Evolutionary conservation across 1,284 basidiomycete genomes (phyloP).

Genomic region (Marasmius sp.): DNA sequence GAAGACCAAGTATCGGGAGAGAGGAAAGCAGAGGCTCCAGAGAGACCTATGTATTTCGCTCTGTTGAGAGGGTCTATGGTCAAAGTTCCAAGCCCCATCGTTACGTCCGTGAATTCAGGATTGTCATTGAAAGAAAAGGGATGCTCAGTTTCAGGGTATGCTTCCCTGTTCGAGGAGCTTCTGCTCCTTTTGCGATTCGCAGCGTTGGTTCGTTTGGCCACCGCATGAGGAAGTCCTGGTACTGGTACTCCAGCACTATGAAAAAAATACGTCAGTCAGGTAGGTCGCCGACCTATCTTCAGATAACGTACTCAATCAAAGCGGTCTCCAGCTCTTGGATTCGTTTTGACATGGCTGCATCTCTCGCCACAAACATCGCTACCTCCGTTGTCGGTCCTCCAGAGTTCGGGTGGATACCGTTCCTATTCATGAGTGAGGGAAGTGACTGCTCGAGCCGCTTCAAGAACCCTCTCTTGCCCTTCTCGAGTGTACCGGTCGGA

Average conservation of each 20-base stretch:
- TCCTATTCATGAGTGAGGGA: constrained; percentile 11
- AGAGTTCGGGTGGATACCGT: constrained; percentile 4
- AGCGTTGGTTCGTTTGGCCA: constrained; percentile 1
- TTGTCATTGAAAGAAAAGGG: background rate
- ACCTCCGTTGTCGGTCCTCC: constrained; percentile 19
- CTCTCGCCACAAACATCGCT: constrained; percentile 24
- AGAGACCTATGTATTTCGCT: constrained; percentile 22
- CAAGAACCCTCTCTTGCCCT: constrained; percentile 24
- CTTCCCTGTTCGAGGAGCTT: background rate
- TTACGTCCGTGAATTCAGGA: constrained; percentile 14
- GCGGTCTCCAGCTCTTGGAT: constrained; percentile 24
- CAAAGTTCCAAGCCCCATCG: constrained; percentile 22
- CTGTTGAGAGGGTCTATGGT: constrained; percentile 25
- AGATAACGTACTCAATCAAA: constrained; percentile 16
- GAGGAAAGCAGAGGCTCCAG: constrained; percentile 22
- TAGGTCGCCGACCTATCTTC: background rate
- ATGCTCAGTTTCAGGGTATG: background rate
- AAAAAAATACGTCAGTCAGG: background rate
- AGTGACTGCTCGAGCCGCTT: constrained; percentile 24
- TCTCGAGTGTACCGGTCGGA: constrained; percentile 23
- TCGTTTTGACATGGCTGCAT: constrained; percentile 23
- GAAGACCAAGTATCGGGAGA: background rate
- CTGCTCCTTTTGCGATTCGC: background rate
- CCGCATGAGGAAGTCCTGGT: constrained; percentile 11
- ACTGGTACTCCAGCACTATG: constrained; percentile 18